These are phyloP conservation scores for Botrytis squamosa DNA, from an alignment of 2,329 filamentous ascomycete genomes.

Conservation along the genomic window DNA sequence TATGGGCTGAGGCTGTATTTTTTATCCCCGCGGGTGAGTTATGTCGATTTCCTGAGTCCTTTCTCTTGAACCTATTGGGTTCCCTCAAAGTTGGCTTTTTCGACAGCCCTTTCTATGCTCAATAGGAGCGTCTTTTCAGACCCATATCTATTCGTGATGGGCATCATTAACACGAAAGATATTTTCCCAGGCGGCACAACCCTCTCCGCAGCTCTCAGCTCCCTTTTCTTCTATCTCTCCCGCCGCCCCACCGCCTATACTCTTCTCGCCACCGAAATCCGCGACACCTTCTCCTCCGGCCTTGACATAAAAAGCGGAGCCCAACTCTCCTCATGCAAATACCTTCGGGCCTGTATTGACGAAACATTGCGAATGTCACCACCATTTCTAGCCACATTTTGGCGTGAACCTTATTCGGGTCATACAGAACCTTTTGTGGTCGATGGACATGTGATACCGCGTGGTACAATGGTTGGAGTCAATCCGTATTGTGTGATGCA, in stretches of 20 bases:
- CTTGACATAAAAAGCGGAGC: neutral
- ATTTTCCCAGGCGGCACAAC: neutral
- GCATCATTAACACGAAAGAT: neutral
- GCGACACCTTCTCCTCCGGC: neutral
- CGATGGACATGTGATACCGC: neutral
- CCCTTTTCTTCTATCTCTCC: neutral
- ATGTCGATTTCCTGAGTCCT: neutral
- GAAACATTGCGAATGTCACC: neutral
- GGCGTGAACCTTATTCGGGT: neutral
- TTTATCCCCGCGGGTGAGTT: neutral
- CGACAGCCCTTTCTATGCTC: neutral
- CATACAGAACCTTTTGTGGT: neutral
- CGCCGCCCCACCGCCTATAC: neutral
- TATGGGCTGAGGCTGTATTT: neutral
- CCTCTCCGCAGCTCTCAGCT: neutral
- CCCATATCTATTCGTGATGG: neutral
- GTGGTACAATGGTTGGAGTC: neutral
- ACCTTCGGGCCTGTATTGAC: neutral
- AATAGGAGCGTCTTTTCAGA: neutral
- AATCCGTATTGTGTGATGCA: neutral
- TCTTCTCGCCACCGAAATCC: neutral
- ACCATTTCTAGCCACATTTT: neutral
- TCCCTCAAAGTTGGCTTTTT: neutral
- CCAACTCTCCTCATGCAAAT: neutral
- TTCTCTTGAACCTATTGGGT: neutral